Conservation (phyloP, 306 rosid genomes). For the Casuarina glauca region DNA sequence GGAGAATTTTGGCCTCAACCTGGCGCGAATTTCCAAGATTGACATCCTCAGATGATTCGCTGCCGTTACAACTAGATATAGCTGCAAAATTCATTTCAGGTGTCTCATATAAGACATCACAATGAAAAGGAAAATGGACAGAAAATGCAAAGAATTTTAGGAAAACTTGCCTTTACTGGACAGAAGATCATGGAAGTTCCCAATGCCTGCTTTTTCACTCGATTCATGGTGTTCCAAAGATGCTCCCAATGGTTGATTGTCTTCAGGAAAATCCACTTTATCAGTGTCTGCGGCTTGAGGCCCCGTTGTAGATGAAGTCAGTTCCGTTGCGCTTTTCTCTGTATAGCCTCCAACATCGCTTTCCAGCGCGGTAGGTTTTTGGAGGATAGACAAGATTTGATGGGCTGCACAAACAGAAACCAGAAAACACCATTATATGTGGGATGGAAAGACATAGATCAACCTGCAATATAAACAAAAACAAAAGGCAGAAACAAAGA, state of each 20-base stretch:
- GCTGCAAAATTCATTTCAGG: conserved; percentile 42
- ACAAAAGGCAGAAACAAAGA: neutral
- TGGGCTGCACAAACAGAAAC: conserved; percentile 51
- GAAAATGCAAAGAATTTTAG: conserved; percentile 20
- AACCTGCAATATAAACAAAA: neutral
- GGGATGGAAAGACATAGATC: neutral
- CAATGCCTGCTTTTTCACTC: conserved; percentile 20
- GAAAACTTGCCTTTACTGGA: conserved; percentile 47
- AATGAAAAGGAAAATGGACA: neutral
- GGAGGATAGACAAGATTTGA: conserved; percentile 75
- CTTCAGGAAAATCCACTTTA: conserved; percentile 35
- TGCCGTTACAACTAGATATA: conserved; percentile 26
- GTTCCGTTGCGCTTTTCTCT: conserved; percentile 17
- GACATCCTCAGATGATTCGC: conserved; percentile 27
- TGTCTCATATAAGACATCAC: conserved; percentile 17
- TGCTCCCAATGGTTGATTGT: conserved; percentile 21
- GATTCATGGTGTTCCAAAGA: conserved; percentile 18
- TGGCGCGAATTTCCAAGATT: conserved; percentile 39
- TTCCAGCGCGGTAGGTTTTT: conserved; percentile 43
- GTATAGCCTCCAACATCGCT: conserved; percentile 33
- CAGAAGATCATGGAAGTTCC: conserved; percentile 23
- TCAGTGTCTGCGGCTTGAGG: conserved; percentile 29
- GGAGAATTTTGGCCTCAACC: conserved; percentile 43
- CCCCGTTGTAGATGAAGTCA: conserved; percentile 26
- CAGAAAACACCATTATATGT: conserved; percentile 6